Evolutionary conservation across 2,329 filamentous ascomycete species (phyloP), one percentile per base, ranked within the genome.

Genomic region (Trichoderma sp.): DNA sequence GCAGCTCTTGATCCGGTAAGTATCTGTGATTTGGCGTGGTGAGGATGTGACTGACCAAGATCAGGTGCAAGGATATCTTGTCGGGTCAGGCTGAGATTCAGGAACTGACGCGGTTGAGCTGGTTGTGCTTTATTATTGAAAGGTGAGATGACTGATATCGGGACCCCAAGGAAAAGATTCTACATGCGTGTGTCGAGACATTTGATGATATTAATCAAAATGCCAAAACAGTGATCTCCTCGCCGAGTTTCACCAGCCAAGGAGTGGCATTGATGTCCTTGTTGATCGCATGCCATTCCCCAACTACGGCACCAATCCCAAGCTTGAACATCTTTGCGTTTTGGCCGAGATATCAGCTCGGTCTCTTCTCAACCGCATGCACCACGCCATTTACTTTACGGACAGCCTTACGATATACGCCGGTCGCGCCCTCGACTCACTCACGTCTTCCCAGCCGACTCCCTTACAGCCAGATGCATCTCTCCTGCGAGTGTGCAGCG

Each of bases 81-180:
- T 67, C 66, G 8, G 63, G 45, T 15, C 53, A 70, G 34, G 52
- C 60, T 7, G 56, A 71, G 37, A 65, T 69, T 52, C 67, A 71
- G 42, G 69, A 70, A 8, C 22, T 74, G 13, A 72, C 70, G 1
- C 71, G 73, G 9, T 58, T 75, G 19, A 72, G 73, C 64, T 75
- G 73, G 73, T 68, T 70, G 4, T 74, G 72, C 45, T 74, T 74
- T 37, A 66, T 73, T 4, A 69, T 75, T 15, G 73, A 75, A 68
- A 72, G 73, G 72, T 74, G 65, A 42, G 34, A 13, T 29, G 5
- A 27, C 2, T 2, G 50, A 10, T 52, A 6, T 27, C 22, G n/a
- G 6, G n/a, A 5, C 19, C n/a, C 2, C 19, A 17, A 17, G 19
- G 12, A 10, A n/a, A 22, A 22, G 8, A 7, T 2, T 34, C 10